Percentiles rank a stretch among this genome's conserved stretches.
These are phyloP conservation scores for Monosporascus sp. DNA, from an alignment of 2,329 filamentous ascomycete species.

Conservation along the genomic window DNA sequence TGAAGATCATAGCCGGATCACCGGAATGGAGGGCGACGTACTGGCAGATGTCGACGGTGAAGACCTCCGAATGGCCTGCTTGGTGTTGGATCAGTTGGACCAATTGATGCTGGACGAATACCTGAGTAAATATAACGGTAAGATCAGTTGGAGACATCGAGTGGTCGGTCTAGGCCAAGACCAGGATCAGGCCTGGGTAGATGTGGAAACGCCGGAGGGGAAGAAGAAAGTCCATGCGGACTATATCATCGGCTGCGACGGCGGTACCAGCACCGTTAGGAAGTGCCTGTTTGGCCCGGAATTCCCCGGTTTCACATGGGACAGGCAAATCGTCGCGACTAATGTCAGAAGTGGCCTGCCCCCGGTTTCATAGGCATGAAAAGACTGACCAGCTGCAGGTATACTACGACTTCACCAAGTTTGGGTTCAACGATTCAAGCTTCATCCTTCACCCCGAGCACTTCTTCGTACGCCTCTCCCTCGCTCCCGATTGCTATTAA, in stretches of 20 bases:
- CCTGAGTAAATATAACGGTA: conserved; percentile 27
- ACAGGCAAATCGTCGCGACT: conserved; percentile 56
- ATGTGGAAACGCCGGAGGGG: conserved; percentile 34
- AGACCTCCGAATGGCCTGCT: conserved; percentile 35
- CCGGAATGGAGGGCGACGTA: conserved; percentile 30
- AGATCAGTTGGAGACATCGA: conserved; percentile 40
- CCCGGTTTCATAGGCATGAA: too few species aligned
- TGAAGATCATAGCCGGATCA: conserved; percentile 29
- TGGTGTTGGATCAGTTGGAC: conserved; percentile 38
- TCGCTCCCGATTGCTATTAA: background rate
- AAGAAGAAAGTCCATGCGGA: conserved; percentile 38
- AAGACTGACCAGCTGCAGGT: conserved; percentile 35
- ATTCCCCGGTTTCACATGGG: conserved; percentile 56
- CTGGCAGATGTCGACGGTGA: conserved; percentile 32
- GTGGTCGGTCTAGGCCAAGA: conserved; percentile 44
- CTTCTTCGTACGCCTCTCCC: conserved; percentile 37
- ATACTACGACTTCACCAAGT: conserved; percentile 55
- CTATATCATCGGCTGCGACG: conserved; percentile 54
- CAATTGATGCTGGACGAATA: conserved; percentile 38
- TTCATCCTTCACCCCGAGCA: conserved; percentile 58
- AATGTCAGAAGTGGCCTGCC: conserved; percentile 38
- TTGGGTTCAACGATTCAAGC: conserved; percentile 49
- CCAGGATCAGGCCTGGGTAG: conserved; percentile 37
- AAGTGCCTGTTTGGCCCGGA: conserved; percentile 47
- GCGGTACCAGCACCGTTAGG: conserved; percentile 43